These are phyloP conservation scores for Ballota nigra DNA, from an alignment of 257 asterid species.

Conservation along the genomic window DNA sequence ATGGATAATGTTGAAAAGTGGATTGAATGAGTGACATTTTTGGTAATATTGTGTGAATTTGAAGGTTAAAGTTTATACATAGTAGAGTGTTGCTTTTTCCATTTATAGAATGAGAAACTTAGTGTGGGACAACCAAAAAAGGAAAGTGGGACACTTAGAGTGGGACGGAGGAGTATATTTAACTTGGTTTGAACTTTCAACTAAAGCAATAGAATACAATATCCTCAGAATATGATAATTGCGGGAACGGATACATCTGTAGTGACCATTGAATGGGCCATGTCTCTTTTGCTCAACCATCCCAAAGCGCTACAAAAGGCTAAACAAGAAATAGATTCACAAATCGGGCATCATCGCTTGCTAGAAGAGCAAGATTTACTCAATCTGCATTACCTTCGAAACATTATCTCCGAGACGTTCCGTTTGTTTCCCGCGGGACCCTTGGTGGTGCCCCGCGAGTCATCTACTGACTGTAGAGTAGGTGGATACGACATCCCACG, in stretches of 20 bases:
- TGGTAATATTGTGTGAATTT: too few species aligned
- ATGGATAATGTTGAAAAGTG: too few species aligned
- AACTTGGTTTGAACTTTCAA: too few species aligned
- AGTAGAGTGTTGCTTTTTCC: too few species aligned
- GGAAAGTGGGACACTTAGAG: too few species aligned
- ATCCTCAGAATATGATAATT: slow-evolving; percentile 26
- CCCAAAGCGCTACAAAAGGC: slow-evolving; percentile 28
- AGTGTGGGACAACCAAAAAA: too few species aligned
- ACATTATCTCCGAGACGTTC: slow-evolving; percentile 25
- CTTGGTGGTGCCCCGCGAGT: slow-evolving; percentile 36
- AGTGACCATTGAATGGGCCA: slow-evolving; percentile 39
- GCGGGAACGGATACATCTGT: slow-evolving; percentile 36
- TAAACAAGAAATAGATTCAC: slow-evolving; percentile 25
- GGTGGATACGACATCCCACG: slow-evolving; percentile 43
- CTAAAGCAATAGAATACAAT: not conserved
- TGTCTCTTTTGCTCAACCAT: slow-evolving; percentile 39
- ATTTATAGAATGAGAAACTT: too few species aligned
- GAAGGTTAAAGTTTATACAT: too few species aligned
- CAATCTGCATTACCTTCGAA: slow-evolving; percentile 24
- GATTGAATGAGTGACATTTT: too few species aligned
- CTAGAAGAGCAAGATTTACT: slow-evolving; percentile 32
- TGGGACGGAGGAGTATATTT: too few species aligned
- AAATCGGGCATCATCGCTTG: slow-evolving; percentile 21
- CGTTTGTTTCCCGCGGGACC: slow-evolving; percentile 35
- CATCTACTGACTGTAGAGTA: slow-evolving; percentile 35